Evolutionary conservation across 2,329 filamentous ascomycete species (phyloP), one percentile per base, ranked within the genome.

Genomic region (Aureobasidium sp.): DNA sequence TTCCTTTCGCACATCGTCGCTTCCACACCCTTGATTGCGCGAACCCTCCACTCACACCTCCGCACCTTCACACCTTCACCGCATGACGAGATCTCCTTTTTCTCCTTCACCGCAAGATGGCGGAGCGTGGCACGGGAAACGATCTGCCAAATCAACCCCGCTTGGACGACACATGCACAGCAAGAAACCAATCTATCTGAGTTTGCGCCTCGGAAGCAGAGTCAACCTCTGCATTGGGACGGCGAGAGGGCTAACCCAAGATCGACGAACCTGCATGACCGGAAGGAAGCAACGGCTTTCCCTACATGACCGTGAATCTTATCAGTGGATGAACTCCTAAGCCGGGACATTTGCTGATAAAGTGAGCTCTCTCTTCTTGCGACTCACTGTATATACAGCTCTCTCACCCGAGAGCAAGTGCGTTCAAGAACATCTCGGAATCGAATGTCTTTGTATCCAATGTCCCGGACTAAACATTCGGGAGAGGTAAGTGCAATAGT

Each of bases 201-300:
- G 27, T 57, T 57, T 45, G 17, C 20, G 39, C 29, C n/a, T 45
- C 27, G 39, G 39, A 45, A 44, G 22, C n/a, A 39, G 22, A 20
- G 22, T 11, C 15, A 29, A n/a, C 41, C 39, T 55, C 37, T 55
- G 51, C 37, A 20, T 39, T 44, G 41, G 51, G 20, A 22, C 39
- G 1, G 29, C 14, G 9, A 39, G 25, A 39, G 22, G 20, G 41
- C 53, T 45, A 45, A 25, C 53, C 53, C 53, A 57, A 57, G 53
- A 57, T 57, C 53, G 53, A 45, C 53, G 39, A 57, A 57, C 53
- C 53, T 57, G 53, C 53, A 57, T 57, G n/a, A 34, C 25, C 25
- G 17, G 20, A 45, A 34, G 41, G 25, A 42, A 41, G 53, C 27
- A 44, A 34, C 29, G 36, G 17, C 25, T 42, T 42, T 20, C 11